Base-by-base conservation (phyloP, 1,284 basidiomycete species). In the Pseudozyma sp. region DNA sequence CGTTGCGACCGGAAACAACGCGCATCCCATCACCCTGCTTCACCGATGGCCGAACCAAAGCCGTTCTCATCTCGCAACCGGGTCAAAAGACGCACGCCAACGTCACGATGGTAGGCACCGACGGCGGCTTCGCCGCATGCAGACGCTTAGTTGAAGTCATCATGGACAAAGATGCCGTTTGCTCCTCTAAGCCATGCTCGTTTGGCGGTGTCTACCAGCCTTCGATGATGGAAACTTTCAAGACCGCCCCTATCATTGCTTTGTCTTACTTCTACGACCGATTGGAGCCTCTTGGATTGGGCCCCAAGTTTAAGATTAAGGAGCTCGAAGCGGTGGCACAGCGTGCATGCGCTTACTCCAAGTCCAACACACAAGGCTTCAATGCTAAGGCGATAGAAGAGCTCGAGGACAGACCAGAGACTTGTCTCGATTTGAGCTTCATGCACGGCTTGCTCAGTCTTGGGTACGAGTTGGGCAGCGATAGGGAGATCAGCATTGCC, bases 121-220 rank as follows among this genome's bases (percentile, higher is more conserved):
- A 92, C 7, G 94, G 93, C 25, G 90, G 90, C 16, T 97, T 93
- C 85, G 92, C 92, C 51, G 91, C 92, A 2, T 98, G 96, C 86
- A 90, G 91, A 72, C 87, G 92, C 51, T 85, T 97, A 8, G 87
- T 98, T 49, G 91, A 97, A 86, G 88, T 98, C 63, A 93, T 97
- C 73, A 92, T 99, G 89, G 94, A 94, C 53, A 99, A 99, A 87
- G 93, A 99, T 80, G 91, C 94, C 0, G 89, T 94, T 54, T 98
- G 97, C 86, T 34, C 63, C 1, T 40, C 90, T 91, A 80, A 88
- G 91, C 78, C 93, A 92, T 99, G 96, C 86, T 94, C 95, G 1
- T 99, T 99, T 87, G 92, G 94, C 78, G 96, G 96, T 40, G 94
- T 97, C 34, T 98, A 99, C 87, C 96, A 98, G 85, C 97, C 96